Evolutionary conservation across 1,284 basidiomycete species (phyloP).

Genomic region (Mycena citricolor): DNA sequence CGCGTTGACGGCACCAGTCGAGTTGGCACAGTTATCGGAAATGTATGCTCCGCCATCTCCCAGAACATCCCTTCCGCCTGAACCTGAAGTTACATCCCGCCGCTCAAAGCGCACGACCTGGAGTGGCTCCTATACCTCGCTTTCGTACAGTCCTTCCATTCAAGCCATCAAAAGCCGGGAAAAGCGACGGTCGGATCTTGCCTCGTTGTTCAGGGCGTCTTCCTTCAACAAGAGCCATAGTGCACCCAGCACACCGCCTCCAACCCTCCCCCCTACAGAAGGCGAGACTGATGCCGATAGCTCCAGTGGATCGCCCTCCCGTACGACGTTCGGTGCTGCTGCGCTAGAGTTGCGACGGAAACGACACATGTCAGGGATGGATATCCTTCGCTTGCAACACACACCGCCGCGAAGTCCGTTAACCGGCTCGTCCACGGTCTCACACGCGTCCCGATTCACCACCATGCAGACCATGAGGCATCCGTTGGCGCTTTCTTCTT

Average conservation of each 20-base stretch:
- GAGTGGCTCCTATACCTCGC: constrained; percentile 62
- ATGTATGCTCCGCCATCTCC: constrained; percentile 83
- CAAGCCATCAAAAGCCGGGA: constrained; percentile 44
- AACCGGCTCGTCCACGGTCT: constrained; percentile 33
- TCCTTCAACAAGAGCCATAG: constrained; percentile 35
- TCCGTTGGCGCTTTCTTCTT: constrained; percentile 61
- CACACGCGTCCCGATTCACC: constrained; percentile 56
- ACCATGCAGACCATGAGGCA: constrained; percentile 59
- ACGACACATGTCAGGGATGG: constrained; percentile 49
- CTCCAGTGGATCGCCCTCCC: too few species aligned
- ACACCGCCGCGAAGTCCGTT: constrained; percentile 33
- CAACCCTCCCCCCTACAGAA: constrained; percentile 26
- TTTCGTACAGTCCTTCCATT: constrained; percentile 45
- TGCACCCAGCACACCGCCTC: constrained; percentile 49
- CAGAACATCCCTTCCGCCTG: constrained; percentile 27
- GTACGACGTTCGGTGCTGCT: constrained; percentile 57
- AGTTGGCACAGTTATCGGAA: constrained; percentile 71
- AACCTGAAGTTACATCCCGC: constrained; percentile 8
- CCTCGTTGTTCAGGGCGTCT: constrained; percentile 40
- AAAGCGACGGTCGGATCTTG: constrained; percentile 56
- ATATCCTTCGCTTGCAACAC: constrained; percentile 38
- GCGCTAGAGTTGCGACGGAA: constrained; percentile 59
- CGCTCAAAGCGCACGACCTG: constrained; percentile 65
- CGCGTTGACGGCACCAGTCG: constrained; percentile 66
- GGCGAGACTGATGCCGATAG: constrained; percentile 27